A percentile compares a stretch with the other conserved stretches of the same genome.
Evolutionary conservation across 345 rosid genomes (phyloP).

Genomic region (Angophora floribunda): DNA sequence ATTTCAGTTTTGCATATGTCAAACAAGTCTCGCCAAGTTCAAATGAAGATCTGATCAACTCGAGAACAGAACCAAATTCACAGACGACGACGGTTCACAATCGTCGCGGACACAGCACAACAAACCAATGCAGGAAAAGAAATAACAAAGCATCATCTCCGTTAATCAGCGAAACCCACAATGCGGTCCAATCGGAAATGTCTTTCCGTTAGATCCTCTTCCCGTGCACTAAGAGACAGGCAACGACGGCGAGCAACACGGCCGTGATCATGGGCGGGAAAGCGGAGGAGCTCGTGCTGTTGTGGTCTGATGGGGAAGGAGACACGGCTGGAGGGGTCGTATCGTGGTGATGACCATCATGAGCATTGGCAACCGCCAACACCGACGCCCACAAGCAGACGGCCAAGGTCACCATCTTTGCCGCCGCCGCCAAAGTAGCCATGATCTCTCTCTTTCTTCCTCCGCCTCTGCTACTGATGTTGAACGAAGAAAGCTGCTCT

Average conservation of each 20-base stretch:
- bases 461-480: neutral
- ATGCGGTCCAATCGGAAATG: neutral
- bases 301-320: neutral
- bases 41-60: neutral
- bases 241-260: neutral
- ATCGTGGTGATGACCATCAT: neutral
- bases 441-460: neutral
- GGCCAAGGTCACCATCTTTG: neutral
- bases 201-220: neutral
- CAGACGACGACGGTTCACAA: neutral
- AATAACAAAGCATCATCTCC: neutral
- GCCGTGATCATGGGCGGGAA: neutral
- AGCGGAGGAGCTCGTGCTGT: neutral
- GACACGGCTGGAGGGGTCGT: neutral
- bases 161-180: neutral
- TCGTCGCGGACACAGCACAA: neutral
- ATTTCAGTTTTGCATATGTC: neutral
- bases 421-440: neutral
- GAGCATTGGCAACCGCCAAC: neutral
- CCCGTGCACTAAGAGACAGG: neutral
- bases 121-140: neutral
- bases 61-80: neutral
- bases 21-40: neutral
- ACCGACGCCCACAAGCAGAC: neutral
- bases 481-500: neutral